Base-by-base conservation (phyloP, 768 basidiomycete genomes). In the Lactarius pseudohatsudake region DNA sequence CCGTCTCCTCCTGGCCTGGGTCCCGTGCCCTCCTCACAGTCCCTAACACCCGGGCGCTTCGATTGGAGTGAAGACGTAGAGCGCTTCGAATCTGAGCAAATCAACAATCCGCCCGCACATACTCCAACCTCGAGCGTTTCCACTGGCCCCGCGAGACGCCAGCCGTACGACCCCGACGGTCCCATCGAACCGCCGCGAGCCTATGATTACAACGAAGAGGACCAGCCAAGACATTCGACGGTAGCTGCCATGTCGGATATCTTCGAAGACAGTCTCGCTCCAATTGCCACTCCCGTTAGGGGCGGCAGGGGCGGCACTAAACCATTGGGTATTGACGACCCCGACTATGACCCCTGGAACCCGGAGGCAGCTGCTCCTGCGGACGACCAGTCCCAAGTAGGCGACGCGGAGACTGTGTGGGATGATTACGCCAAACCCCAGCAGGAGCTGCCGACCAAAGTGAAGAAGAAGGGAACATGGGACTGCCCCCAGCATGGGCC, bases 41-140 rank as follows among this genome's bases (percentile, higher is more conserved):
- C 54, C 22, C 36, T 20, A 18, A 4, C 38, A 1, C 20, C 57
- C n/a, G 6, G 47, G 11, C 47, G 34, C 20, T 69, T 64, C 30
- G 26, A 61, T 20, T 61, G 69, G 69, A 67, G 62, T n/a, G 62
- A 61, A 0, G 66, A 69, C 0, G 47, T 67, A 0, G 66, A 61
- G 1, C 53, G 36, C 4, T 20, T 30, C 15, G 62, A 65, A 30
- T 30, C 41, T 18, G 62, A 54, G 1, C 32, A 58, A 26, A 36
- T 9, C 16, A 57, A 59, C 28, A 40, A 57, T 15, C 22, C 15
- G 4, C 30, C 41, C 15, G 20, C 6, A 32, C 61, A 36, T 6
- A 45, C 58, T 3, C 50, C 32, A 1, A 55, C 40, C 4, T 16
- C 30, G 8, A 64, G 41, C 18, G 15, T 28, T 18, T 65, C 64